Conservation (phyloP, 2,329 filamentous ascomycete species). For the Fusarium anguioides region DNA sequence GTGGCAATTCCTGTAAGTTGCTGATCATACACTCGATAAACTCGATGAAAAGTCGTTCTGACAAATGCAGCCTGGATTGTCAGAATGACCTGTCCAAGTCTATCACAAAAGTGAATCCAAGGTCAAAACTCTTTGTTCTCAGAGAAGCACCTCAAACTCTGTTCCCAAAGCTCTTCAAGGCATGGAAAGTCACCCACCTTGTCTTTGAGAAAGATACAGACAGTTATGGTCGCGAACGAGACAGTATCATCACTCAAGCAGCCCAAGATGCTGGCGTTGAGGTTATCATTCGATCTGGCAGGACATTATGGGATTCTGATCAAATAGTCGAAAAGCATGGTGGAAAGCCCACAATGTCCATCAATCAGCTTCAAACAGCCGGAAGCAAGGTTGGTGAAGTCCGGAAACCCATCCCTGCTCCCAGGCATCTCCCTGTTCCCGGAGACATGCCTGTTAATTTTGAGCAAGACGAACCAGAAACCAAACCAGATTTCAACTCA, state of each 20-base stretch:
- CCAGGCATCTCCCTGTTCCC: constrained; percentile 70
- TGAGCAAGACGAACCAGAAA: constrained; percentile 63
- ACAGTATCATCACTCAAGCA: constrained; percentile 67
- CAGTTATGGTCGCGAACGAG: constrained; percentile 73
- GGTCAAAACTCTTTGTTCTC: constrained; percentile 77
- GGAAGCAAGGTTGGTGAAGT: constrained; percentile 72
- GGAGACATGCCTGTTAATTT: constrained; percentile 70
- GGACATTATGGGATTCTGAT: constrained; percentile 80
- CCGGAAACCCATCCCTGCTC: constrained; percentile 69
- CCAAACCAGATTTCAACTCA: constrained; percentile 69
- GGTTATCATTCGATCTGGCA: constrained; percentile 71
- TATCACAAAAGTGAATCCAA: constrained; percentile 75
- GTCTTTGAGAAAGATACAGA: constrained; percentile 86
- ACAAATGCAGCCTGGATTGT: constrained; percentile 69
- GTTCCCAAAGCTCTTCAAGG: constrained; percentile 77
- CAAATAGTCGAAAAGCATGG: constrained; percentile 72
- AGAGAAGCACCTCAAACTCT: constrained; percentile 78
- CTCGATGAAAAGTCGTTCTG: neutral
- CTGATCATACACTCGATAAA: too few relatives aligned
- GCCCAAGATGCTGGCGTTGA: constrained; percentile 74
- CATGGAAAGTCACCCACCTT: constrained; percentile 79
- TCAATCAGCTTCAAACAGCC: constrained; percentile 72
- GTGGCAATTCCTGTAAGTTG: constrained; percentile 74
- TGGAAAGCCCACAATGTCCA: constrained; percentile 80
- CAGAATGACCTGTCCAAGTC: constrained; percentile 75